Evolutionary conservation across 306 rosid species (phyloP).

Genomic region (Malus sylvestris): DNA sequence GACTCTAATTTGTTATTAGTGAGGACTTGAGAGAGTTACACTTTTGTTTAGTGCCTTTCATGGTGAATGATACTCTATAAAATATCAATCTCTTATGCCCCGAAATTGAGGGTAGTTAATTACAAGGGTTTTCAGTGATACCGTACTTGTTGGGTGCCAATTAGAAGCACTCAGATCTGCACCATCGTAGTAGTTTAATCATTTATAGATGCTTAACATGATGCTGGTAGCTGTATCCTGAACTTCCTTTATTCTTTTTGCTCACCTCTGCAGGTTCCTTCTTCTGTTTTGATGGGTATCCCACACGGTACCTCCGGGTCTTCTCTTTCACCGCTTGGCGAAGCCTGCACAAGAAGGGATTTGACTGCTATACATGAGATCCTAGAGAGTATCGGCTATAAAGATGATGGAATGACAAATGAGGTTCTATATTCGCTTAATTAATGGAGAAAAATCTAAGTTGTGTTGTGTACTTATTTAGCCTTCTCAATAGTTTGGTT

Average conservation of each 20-base stretch:
- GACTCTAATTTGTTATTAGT: not conserved
- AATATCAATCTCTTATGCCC: not conserved
- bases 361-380: constrained; percentile 74
- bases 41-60: not conserved
- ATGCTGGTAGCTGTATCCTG: not conserved
- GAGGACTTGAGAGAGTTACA: not conserved
- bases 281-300: constrained; percentile 66
- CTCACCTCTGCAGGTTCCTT: constrained; percentile 44
- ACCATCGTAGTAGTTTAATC: not conserved
- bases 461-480: not conserved
- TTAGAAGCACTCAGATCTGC: not conserved
- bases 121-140: too few species aligned
- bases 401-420: constrained; percentile 54
- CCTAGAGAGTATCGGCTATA: constrained; percentile 59
- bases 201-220: constrained; percentile 4
- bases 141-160: not conserved
- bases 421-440: constrained; percentile 42
- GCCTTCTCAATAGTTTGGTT: not conserved
- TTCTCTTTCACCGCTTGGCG: constrained; percentile 61
- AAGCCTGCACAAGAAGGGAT: constrained; percentile 80
- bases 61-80: too few species aligned
- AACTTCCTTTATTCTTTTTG: not conserved
- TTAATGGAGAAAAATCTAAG: not conserved
- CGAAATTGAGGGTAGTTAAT: not conserved
- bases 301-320: constrained; percentile 45